A percentile compares a stretch with the other conserved stretches of the same genome.
These are phyloP conservation scores for Claviceps quebecensis DNA, from an alignment of 2,329 filamentous ascomycete species.

Conservation along the genomic window DNA sequence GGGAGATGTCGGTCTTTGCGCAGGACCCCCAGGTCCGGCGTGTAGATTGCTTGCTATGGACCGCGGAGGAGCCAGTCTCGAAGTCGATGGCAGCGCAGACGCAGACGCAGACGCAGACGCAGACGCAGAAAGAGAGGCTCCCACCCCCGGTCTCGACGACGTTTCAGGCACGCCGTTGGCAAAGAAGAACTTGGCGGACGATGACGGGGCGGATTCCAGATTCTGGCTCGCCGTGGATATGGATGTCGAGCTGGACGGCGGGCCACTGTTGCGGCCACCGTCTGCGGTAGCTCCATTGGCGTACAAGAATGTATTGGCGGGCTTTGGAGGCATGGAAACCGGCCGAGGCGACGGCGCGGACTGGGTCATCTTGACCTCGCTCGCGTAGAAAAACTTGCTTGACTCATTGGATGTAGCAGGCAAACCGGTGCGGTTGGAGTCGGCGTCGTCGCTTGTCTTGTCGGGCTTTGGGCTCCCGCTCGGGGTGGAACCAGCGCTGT, in stretches of 20 bases:
- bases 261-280: conserved; percentile 20
- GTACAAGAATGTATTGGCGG: conserved; percentile 38
- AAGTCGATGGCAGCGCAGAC: conserved; percentile 31
- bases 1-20: conserved; percentile 37
- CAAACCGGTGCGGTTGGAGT: conserved; percentile 16
- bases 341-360: conserved; percentile 23
- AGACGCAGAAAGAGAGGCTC: conserved; percentile 28
- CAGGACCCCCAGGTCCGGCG: conserved; percentile 8
- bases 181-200: conserved; percentile 56
- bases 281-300: conserved; percentile 35
- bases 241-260: conserved; percentile 15
- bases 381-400: conserved; percentile 81
- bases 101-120: conserved; percentile 31
- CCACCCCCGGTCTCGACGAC: conserved; percentile 20
- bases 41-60: conserved; percentile 20
- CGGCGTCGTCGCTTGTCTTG: conserved; percentile 25
- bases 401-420: conserved; percentile 16
- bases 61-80: conserved; percentile 28
- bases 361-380: conserved; percentile 46
- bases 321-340: conserved; percentile 29
- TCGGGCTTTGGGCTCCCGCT: conserved; percentile 41
- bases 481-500: conserved; percentile 55
- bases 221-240: conserved; percentile 21
- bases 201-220: conserved; percentile 23
- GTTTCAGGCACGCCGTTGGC: conserved; percentile 50